phyloP scores from a whole-genome alignment of 257 asterid genomes.

The Verbascum thapsus region DNA sequence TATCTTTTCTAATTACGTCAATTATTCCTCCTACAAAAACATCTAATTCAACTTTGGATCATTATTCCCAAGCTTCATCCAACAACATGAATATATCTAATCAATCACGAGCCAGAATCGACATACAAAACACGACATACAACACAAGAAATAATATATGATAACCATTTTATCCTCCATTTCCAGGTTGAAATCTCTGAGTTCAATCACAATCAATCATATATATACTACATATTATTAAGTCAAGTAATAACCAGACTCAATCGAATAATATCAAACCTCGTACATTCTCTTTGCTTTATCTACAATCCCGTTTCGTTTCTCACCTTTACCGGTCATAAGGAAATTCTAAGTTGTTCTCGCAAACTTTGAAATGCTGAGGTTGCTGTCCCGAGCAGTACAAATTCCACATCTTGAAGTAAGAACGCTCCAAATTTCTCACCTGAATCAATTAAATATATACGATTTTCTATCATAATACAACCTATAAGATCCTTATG shows the following conservation, averaged over 20 bases:
- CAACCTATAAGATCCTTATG: too few species aligned
- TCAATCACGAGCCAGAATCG: too few species aligned
- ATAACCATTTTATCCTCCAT: constrained; percentile 3
- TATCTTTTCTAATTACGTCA: too few species aligned
- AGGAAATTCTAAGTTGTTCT: constrained; percentile 69
- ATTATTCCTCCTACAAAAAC: too few species aligned
- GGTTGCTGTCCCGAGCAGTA: constrained; percentile 84
- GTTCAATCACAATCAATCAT: too few species aligned
- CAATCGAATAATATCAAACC: constrained; percentile 7
- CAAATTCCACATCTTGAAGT: constrained; percentile 95
- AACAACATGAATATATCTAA: too few species aligned
- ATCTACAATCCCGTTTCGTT: constrained; percentile 51
- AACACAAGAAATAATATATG: too few species aligned
- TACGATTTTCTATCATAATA: background rate
- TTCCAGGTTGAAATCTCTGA: background rate
- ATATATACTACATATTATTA: constrained; percentile 18
- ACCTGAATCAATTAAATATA: too few species aligned
- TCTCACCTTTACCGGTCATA: constrained; percentile 49
- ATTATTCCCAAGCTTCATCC: too few species aligned
- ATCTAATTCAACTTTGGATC: too few species aligned
- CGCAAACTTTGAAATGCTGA: constrained; percentile 83
- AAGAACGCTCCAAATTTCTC: constrained; percentile 82
- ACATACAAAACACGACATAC: too few species aligned
- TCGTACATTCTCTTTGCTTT: constrained; percentile 39
- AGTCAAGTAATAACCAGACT: constrained; percentile 10